Evolutionary conservation across 345 rosid species (phyloP), one percentile per base, ranked within the genome.

Genomic region (Rhodamnia argentea): DNA sequence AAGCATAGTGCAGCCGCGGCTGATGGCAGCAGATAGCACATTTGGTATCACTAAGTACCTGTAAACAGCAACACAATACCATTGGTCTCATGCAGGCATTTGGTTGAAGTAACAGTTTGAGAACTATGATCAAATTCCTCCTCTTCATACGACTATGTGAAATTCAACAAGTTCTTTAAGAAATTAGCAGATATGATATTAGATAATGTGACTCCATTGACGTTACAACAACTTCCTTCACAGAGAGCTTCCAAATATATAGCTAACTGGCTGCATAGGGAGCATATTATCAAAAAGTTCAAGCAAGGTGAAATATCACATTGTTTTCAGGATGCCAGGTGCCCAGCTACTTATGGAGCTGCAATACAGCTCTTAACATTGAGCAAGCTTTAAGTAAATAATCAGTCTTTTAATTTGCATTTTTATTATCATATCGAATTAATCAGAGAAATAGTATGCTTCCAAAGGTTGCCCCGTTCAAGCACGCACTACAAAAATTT

Each of bases 21-120:
- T 97, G 24, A 93, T 92, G 78, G 99, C 99, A 87, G 99, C 99
- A 22, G 99, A 94, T 53, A 97, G 86, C 88, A 96, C 99, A 93
- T 97, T 97, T 12, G 96, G 95, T 81, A 95, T 94, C 90, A 95
- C 86, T 83, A 97, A 91, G 88, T 96, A 97, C 90, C 99, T 97
- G 92, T 50, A 40, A 55, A 84, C 47, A 90, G 24, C 85, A 52
- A 12, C 87, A 78, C 52, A 86, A 26, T 53, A 52, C 83, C 22
- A 29, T 70, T 57, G 85, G 47, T 70, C 81, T 70, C 81, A 70
- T 37, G 47, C 81, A 37, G 14, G 81, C 81, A 70, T 37, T 70
- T 70, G 47, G 81, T 18, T 70, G 81, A 37, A 18, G 13, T 20
- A 70, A 32, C 37, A 20, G 81, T 37, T 18, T 70, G 81, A 70